Evolutionary conservation across 1,284 basidiomycete species (phyloP), one percentile per base, ranked within the genome.

Genomic region (Cutaneotrichosporon arboriforme): DNA sequence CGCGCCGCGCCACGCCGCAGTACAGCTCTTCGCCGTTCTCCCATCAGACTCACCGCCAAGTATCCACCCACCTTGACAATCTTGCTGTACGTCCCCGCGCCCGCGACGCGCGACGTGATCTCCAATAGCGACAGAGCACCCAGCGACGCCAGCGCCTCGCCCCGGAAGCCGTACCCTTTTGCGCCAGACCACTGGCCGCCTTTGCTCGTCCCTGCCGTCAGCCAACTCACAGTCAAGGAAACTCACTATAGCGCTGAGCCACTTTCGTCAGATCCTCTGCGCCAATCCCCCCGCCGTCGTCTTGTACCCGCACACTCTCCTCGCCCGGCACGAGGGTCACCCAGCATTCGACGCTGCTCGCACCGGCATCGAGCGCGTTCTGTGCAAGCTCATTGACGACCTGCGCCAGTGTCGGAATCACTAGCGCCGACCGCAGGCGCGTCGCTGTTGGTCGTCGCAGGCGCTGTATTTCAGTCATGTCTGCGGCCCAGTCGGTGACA

Each of bases 121-220:
- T 70, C 66, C 9, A 76, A 21, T 2, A 88, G 34, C 77, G 83
- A 26, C 84, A 76, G 65, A 2, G 88, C 83, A 26, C 85, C 84
- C 48, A 85, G 83, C 37, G 89, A 90, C n/a, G 87, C 85, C 41
- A 93, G 73, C 7, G 90, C 90, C 85, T 93, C 90, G 33, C 90
- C 90, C 56, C 89, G 82, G 74, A 89, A 92, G 0, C 90, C 90
- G 75, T 90, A 90, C 2, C 83, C 85, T 9, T 80, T 64, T 14
- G 54, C 46, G 3, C 57, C 59, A 2, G 53, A 20, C 46, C 42
- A 43, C 14, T 51, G 57, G 40, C 54, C 63, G 17, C 52, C 23
- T 7, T 65, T 66, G 40, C 51, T 60, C 10, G 54, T 57, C 39
- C 49, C 59, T 55, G 36, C 3, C 18, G 46, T 47, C 59, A 63